Evolutionary conservation across 1,284 basidiomycete species (phyloP), one percentile per base, ranked within the genome.

Genomic region (Pseudozyma sp.): DNA sequence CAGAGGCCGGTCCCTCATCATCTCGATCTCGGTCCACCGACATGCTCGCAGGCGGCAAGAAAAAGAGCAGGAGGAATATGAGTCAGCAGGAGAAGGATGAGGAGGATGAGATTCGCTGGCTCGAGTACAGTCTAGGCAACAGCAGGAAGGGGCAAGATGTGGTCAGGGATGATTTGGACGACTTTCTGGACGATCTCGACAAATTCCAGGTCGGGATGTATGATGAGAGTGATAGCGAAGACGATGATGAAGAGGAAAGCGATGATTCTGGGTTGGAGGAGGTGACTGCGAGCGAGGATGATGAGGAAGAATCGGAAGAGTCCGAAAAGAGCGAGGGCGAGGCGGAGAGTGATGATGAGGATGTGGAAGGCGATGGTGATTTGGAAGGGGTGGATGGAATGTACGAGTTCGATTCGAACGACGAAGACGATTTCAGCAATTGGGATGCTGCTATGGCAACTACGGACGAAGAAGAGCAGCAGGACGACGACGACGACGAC

Each of bases 81-180:
- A 74, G 51, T 0, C 74, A 77, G 46, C 69, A 67, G 29, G 82
- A 84, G 50, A 70, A 75, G 35, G 75, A 82, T 13, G 82, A 84
- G 34, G 81, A 83, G 42, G 81, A 84, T 46, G 82, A 84, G 62
- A 84, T 84, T 35, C 62, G 70, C 2, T 84, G 82, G 82, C 68
- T 84, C 8, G 82, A 84, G 45, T 69, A 77, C 30, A 75, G 80
- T 31, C 59, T 84, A 19, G 69, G 68, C 1, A 70, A 69, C 19
- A 57, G 59, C n/a, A 50, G 63, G 11, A 34, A 51, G 13, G 73
- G 67, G 4, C 34, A 63, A 17, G 68, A 68, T 39, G 68, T 58
- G 30, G 73, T 77, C 7, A 51, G 59, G 10, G 80, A 80, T 47
- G 78, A 80, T 48, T 30, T 80, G 46, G 78, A 80, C 43, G 77